A percentile compares a stretch with the other conserved stretches of the same genome.
These are phyloP conservation scores for Torulaspora pretoriensis DNA, from an alignment of 1,139 yeast genomes.

Conservation along the genomic window DNA sequence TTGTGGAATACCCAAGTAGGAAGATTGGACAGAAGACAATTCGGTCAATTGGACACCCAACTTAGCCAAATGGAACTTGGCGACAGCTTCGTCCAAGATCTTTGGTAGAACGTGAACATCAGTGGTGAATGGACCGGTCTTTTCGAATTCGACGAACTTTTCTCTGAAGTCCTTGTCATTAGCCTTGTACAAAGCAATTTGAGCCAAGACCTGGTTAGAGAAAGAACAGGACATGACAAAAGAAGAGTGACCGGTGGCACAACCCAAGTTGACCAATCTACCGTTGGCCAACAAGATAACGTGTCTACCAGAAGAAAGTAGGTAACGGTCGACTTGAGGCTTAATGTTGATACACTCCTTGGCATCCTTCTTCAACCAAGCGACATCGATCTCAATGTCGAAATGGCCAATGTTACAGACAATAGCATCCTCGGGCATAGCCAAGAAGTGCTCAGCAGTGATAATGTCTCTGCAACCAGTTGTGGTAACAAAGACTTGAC, in stretches of 20 bases:
- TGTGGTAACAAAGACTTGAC: conserved; percentile 98
- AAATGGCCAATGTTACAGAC: conserved; percentile 99
- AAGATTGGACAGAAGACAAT: conserved; percentile 80
- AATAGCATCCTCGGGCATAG: conserved; percentile 99
- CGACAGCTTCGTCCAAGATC: conserved; percentile 98
- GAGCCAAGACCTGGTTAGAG: conserved; percentile 99
- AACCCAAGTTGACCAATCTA: conserved; percentile 98
- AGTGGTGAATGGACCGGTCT: conserved; percentile 83
- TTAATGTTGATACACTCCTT: conserved; percentile 90
- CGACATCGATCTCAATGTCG: conserved; percentile 98
- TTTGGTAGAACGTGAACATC: conserved; percentile 98
- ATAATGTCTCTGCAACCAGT: conserved; percentile 99
- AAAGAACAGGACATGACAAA: conserved; percentile 99
- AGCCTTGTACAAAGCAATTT: conserved; percentile 96
- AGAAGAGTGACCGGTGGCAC: conserved; percentile 99
- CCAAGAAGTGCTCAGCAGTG: conserved; percentile 78
- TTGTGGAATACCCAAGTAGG: conserved; percentile 87
- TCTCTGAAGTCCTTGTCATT: conserved; percentile 75
- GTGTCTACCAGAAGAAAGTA: conserved; percentile 88
- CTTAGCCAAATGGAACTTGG: conserved; percentile 94
- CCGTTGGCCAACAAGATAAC: conserved; percentile 97
- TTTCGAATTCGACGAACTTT: conserved; percentile 83
- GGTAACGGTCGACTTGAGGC: conserved; percentile 99
- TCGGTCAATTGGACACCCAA: conserved; percentile 86
- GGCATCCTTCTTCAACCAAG: conserved; percentile 94